Base-by-base conservation (phyloP, 2,329 filamentous ascomycete species). In the Dactylellina sp. region DNA sequence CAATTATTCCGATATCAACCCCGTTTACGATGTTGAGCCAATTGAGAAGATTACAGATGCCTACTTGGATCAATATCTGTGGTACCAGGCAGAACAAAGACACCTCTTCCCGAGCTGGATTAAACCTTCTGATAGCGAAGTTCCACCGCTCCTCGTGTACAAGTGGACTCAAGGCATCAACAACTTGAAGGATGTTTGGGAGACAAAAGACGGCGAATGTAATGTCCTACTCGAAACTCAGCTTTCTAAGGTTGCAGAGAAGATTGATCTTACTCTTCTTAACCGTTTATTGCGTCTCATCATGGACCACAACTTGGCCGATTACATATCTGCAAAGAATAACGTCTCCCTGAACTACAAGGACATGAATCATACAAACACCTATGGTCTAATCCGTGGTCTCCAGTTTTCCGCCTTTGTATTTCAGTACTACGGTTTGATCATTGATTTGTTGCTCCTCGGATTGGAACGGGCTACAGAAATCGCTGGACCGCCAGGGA, bases 91-190 rank as follows among this genome's bases (percentile, higher is more conserved):
- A 44, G 95, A 99, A 79, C 94, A 98, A 81, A 89, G 95, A 60
- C 93, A 98, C 81, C 85, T 99, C 47, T 99, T 99, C 85, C 95
- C 95, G 1, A 91, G 92, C 16, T 99, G 95, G 95, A 97, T 99
- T 83, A 99, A 99, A 84, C 95, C 95, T 6, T 98, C 95, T 0
- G 95, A 99, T 80, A 97, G 94, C 0, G 96, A 99, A 81, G 95
- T 99, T 0, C 95, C 96, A 1, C 95, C 95, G 24, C 84, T 99
- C 14, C 83, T 99, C 71, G 91, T 92, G 0, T 99, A 99, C 85
- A 99, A 99, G 82, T 99, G 96, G 96, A 93, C 95, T 0, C 96
- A 99, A 81, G 95, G 95, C 56, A 98, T 99, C 85, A 99, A 99
- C 85, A 99, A 99, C 80, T 84, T 99, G 50, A 91, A 93, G 78